Base-by-base conservation (phyloP, 768 basidiomycete genomes). In the Amanita muscaria region DNA sequence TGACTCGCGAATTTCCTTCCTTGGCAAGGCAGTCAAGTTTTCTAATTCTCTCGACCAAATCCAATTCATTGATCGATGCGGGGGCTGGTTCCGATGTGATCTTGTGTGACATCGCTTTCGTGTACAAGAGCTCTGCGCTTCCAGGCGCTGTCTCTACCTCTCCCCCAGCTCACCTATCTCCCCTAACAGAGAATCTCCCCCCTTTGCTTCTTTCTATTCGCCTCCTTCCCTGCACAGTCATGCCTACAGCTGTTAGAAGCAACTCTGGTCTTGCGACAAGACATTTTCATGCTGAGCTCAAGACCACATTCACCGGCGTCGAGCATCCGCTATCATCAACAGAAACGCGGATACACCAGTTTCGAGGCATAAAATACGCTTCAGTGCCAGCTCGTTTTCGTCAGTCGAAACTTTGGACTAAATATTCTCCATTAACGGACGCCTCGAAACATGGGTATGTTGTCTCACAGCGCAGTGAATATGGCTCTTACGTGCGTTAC, bases 291-390 rank as follows among this genome's bases (percentile, higher is more conserved):
- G 45, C 64, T 27, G 56, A 60, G 27, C 77, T 88, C 39, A 58
- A 70, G 38, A 79, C 84, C 0, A 76, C 79, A 7, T 87, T 88
- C 62, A 67, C 65, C 30, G 86, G 86, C 43, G 53, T 81, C 35
- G 67, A 76, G 25, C 85, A 87, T 57, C 50, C 71, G 7, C 49
- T 76, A 22, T 86, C 85, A 4, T 73, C 78, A 0, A 59, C 67
- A 19, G 73, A 74, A 38, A 56, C 64, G 0, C 72, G 68, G 10
- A 68, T 88, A 49, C 77, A 82, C 53, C 85, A 87, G 56, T 88
- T 77, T 53, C 74, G 77, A 16, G 86, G 86, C 30, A 80, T 88
- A 56, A 85, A 84, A 64, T 88, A 87, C 52, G 86, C 82, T 18
- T 67, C 68, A 16, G 69, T 87, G 11, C 82, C 83, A 19, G 79